These are phyloP conservation scores for Ustilago xerochloae DNA, from an alignment of 1,284 basidiomycete genomes.

Conservation along the genomic window DNA sequence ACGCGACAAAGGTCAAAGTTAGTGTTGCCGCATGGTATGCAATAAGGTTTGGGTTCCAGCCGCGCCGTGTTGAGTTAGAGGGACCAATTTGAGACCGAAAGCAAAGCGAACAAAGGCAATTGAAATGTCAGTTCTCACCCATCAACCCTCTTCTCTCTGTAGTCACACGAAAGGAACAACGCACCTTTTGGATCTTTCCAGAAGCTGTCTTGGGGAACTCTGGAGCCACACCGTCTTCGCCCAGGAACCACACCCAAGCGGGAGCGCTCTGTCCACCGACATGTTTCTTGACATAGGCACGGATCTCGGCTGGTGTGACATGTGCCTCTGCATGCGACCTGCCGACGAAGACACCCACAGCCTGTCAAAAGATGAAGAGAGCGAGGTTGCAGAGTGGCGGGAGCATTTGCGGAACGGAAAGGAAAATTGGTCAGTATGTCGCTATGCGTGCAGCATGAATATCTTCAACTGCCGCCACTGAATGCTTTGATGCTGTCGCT, in stretches of 20 bases:
- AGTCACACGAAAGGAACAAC: constrained; percentile 13
- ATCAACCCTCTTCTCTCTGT: background rate
- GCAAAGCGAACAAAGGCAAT: constrained; percentile 17
- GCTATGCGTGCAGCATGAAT: background rate
- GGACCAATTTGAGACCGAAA: constrained; percentile 18
- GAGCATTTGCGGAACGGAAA: background rate
- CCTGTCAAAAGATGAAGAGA: constrained; percentile 15
- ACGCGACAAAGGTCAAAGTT: constrained; percentile 6
- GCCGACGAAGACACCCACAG: constrained; percentile 56
- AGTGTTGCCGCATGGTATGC: too few relatives aligned
- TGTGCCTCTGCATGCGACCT: constrained; percentile 30
- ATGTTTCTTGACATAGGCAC: constrained; percentile 50
- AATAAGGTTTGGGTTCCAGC: constrained; percentile 14
- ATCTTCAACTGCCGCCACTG: background rate
- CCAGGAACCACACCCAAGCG: constrained; percentile 83
- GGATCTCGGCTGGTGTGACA: constrained; percentile 71
- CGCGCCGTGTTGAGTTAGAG: constrained; percentile 11
- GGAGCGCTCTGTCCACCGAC: constrained; percentile 71
- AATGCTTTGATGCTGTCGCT: constrained; percentile 4
- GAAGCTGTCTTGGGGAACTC: constrained; percentile 86
- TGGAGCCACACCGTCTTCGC: constrained; percentile 74
- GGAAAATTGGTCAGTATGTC: background rate
- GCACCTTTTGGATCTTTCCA: constrained; percentile 86
- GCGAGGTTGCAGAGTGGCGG: background rate
- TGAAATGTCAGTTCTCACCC: constrained; percentile 4